Percentiles rank a stretch among this genome's conserved stretches.
Evolutionary conservation across 495 filamentous ascomycete genomes (phyloP).

Genomic region (Hypoxylon fragiforme): DNA sequence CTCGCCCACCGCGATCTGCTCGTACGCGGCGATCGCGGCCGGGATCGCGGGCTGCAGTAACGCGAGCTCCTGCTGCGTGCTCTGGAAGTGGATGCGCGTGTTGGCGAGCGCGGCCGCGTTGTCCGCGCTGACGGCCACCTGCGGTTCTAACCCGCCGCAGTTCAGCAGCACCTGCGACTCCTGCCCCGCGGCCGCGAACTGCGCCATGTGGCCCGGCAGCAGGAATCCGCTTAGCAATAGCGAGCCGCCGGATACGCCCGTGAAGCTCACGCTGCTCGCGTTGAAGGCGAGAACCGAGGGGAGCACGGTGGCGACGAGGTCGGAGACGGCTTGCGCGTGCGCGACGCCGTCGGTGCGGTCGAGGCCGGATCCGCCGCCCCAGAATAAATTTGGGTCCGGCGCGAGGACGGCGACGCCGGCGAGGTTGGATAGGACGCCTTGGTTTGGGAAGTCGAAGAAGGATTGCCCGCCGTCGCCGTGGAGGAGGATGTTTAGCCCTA

Average conservation of each 20-base stretch:
- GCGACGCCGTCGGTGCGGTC: constrained; percentile 53
- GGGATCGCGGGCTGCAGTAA: constrained; percentile 50
- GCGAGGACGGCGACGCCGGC: constrained; percentile 54
- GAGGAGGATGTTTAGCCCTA: constrained; percentile 53
- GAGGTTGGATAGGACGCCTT: constrained; percentile 48
- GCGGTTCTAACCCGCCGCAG: constrained; percentile 51
- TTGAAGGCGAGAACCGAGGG: constrained; percentile 52
- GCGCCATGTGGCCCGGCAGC: constrained; percentile 50
- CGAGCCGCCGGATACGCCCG: constrained; percentile 51
- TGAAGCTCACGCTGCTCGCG: constrained; percentile 48
- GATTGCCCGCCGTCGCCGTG: constrained; percentile 60
- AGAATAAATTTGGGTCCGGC: constrained; percentile 54
- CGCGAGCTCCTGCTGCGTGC: constrained; percentile 49
- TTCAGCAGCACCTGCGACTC: constrained; percentile 49
- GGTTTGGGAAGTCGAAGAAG: constrained; percentile 61
- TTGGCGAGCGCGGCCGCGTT: constrained; percentile 36
- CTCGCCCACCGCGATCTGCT: constrained; percentile 40
- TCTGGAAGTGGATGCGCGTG: constrained; percentile 54
- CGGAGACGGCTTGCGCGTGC: constrained; percentile 51
- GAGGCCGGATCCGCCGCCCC: constrained; percentile 53
- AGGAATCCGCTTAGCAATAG: constrained; percentile 54
- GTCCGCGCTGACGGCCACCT: constrained; percentile 45
- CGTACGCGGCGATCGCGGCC: constrained; percentile 51
- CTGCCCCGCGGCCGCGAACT: constrained; percentile 40
- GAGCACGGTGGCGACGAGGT: constrained; percentile 45